Base-by-base conservation (phyloP, 345 rosid species). In the Lagerstroemia speciosa region DNA sequence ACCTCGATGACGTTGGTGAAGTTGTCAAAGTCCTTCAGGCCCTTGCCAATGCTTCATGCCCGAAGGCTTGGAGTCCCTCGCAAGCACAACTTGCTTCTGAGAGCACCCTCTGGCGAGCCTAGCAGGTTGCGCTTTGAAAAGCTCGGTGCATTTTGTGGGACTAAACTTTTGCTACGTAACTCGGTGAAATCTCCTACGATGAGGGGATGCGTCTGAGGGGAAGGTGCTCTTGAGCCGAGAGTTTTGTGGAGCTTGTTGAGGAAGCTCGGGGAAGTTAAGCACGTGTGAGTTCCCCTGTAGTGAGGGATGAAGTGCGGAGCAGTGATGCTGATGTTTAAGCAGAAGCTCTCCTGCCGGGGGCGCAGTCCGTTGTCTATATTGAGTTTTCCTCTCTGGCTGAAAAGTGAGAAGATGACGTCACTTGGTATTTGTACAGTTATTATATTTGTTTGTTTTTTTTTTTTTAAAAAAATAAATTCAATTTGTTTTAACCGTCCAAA, bases 11-110 rank as follows among this genome's bases (percentile, higher is more conserved):
- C 65, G 75, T 81, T 27, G 76, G 75, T 16, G 93, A 86, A 33
- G 89, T 92, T 24, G 65, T 92, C 66, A 85, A 76, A 75, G 77
- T 92, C 78, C 88, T 92, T 67, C 85, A 81, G 63, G 90, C 93
- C 69, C 84, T 92, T 14, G 86, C 89, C 20, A 66, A 77, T 62
- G 81, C 85, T 67, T 83, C 91, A 24, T 72, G 76, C 72, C 79
- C 82, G 3, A 89, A 82, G 74, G 77, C 87, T 26, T 77, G 73
- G 72, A 48, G 46, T 38, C 69, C 66, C 3, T 38, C 77, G 3
- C 73, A 68, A n/a, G 40, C 52, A 27, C 83, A 71, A 50, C 85
- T 83, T 50, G 80, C 91, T 40, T 89, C 87, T 52, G 93, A 89
- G 75, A 89, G 93, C 66, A 74, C 69, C 61, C 62, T 74, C 60